These are phyloP conservation scores for Polychaeton citri DNA, from an alignment of 2,329 filamentous ascomycete genomes.

Conservation along the genomic window DNA sequence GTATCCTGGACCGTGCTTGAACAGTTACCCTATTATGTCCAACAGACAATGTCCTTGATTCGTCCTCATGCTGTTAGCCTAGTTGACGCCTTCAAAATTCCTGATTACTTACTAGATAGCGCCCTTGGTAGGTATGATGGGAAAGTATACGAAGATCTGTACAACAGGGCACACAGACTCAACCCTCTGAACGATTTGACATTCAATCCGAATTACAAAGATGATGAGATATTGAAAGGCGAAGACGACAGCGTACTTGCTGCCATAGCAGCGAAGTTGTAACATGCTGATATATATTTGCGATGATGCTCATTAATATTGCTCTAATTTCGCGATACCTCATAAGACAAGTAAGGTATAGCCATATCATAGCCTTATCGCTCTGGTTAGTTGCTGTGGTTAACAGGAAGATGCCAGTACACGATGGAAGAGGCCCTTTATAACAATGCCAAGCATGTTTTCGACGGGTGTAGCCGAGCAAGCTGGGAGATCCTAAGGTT, in stretches of 20 bases:
- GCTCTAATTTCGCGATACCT: no score
- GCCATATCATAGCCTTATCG: no score
- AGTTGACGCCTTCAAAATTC: conserved; percentile 40
- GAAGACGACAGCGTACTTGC: conserved; percentile 20
- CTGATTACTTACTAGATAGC: conserved; percentile 40
- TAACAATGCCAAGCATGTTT: no score
- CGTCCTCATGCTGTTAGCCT: conserved; percentile 39
- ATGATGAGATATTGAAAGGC: conserved; percentile 36
- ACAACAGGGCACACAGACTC: conserved; percentile 35
- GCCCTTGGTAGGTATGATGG: conserved; percentile 39
- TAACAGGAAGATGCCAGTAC: no score
- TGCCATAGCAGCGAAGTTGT: conserved; percentile 19
- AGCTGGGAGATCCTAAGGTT: no score
- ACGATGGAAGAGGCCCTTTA: no score
- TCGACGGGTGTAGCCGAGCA: no score
- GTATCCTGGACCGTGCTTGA: conserved; percentile 30
- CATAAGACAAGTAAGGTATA: no score
- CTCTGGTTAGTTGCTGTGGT: no score
- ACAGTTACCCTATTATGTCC: conserved; percentile 26
- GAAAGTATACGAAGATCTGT: conserved; percentile 41
- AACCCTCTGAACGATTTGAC: conserved; percentile 39
- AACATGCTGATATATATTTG: no score
- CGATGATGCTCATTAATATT: no score
- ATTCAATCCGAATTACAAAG: conserved; percentile 37
- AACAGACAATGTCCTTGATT: conserved; percentile 34